Evolutionary conservation across 1,139 yeast genomes (phyloP), one percentile per base, ranked within the genome.

Genomic region (Meyerozyma athensensis): DNA sequence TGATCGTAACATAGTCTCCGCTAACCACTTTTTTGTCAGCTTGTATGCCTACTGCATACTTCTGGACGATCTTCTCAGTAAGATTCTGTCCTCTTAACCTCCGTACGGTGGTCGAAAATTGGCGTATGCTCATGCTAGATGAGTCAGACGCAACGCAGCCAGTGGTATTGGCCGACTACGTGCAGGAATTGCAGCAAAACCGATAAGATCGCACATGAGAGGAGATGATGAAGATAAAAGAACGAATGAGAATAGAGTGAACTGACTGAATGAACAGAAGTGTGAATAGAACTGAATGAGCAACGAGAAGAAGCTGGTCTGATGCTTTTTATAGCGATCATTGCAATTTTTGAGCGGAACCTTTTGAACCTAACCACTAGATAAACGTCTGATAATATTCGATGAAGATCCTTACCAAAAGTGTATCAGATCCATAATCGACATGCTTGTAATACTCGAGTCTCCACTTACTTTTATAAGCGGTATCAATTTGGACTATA

Each of bases 1-100:
- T 77, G 56, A 94, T 90, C 6, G 96, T 81, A 39, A 94, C 97
- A 63, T 90, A 92, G 65, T 94, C 98, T 14, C 98, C 98, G 40
- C 89, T 74, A 51, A 69, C 79, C 22, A 92, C 96, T 42, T 69
- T 59, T 57, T 90, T 90, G 35, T 78, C 81, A 16, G 69, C 54
- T 13, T 87, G 75, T 35, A 86, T 60, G 4, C 92, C 95, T 18
- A 89, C 95, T 3, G 97, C 95, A 57, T 86, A 90, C 54, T 77
- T 77, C 58, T 92, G 98, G 7, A 89, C 97, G 44, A 94, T 87
- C 63, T 94, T 94, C 63, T 92, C 98, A 19, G 97, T 90, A 52
- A 92, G 64, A 53, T 87, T 90, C 61, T 90, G 97, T 28, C 81
- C 81, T 35, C 68, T 62, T 5, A 52, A 46, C 22, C 50, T 33